Evolutionary conservation across 2,329 filamentous ascomycete species (phyloP).

Genomic region (Diatrype stigma): DNA sequence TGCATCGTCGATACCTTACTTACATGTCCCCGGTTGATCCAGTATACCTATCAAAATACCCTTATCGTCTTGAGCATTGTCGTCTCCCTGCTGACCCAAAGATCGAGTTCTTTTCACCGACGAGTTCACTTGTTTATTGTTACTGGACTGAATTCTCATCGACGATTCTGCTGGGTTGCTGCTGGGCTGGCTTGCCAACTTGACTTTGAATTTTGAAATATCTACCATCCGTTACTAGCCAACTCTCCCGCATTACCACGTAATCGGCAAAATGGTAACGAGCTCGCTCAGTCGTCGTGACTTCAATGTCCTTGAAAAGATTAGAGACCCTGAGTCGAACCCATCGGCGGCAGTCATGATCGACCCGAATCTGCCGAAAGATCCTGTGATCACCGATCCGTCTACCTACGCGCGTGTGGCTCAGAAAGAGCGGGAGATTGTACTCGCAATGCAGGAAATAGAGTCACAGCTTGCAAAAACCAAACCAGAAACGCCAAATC

Average conservation of each 20-base stretch:
- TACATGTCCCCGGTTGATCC: not conserved
- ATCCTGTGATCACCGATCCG: slow-evolving; percentile 52
- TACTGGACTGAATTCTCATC: not conserved
- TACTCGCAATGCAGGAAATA: slow-evolving; percentile 49
- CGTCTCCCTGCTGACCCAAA: not conserved
- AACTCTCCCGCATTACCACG: not conserved
- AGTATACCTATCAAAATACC: not conserved
- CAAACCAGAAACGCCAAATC: slow-evolving; percentile 31
- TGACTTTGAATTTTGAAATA: not conserved
- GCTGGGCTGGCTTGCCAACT: not conserved
- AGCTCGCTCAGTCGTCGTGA: slow-evolving; percentile 53
- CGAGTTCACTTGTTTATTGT: not conserved
- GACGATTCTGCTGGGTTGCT: not conserved
- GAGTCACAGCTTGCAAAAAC: slow-evolving; percentile 49
- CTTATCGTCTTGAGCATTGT: not conserved
- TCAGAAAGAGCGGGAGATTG: slow-evolving; percentile 48
- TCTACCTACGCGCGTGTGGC: slow-evolving; percentile 48
- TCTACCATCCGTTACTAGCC: not conserved
- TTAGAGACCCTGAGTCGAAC: slow-evolving; percentile 62
- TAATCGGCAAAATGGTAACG: slow-evolving; percentile 38
- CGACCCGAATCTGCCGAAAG: slow-evolving; percentile 50
- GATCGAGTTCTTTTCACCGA: not conserved
- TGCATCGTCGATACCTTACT: not conserved
- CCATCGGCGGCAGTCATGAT: slow-evolving; percentile 51
- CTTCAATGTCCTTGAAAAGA: slow-evolving; percentile 60